Evolutionary conservation across 768 basidiomycete species (phyloP).

Genomic region (Psilocybe azurescens): DNA sequence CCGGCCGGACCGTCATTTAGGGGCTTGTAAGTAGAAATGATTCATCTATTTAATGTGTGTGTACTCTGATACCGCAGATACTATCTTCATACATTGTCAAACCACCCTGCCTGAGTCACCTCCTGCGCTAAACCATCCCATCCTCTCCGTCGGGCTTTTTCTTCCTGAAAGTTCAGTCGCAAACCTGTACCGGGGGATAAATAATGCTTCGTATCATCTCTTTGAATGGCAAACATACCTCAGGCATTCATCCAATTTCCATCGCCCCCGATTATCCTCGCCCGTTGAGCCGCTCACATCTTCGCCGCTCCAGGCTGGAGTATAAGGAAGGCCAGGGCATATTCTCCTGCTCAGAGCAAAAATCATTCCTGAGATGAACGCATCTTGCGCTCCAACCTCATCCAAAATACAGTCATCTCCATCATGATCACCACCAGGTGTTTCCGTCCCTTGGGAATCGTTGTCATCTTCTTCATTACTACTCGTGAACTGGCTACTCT

Average conservation of each 20-base stretch:
- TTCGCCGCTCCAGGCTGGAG: constrained; percentile 54
- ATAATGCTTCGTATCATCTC: background rate
- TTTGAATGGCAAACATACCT: constrained; percentile 45
- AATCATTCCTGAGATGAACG: constrained; percentile 89
- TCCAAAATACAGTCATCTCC: constrained; percentile 56
- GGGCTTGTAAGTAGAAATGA: background rate
- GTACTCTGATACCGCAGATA: too few species aligned
- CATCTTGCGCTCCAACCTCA: constrained; percentile 81
- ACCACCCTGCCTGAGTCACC: constrained; percentile 80
- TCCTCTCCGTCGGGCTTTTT: constrained; percentile 63
- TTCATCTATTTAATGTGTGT: too few species aligned
- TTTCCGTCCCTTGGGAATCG: constrained; percentile 66
- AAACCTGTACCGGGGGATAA: constrained; percentile 54
- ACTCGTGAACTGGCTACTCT: constrained; percentile 35
- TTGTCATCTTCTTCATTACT: constrained; percentile 50
- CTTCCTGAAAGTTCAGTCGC: constrained; percentile 84
- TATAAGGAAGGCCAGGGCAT: constrained; percentile 79
- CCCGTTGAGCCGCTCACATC: constrained; percentile 29
- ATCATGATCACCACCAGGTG: constrained; percentile 42
- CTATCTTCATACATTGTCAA: constrained; percentile 40
- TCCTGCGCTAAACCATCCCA: constrained; percentile 78
- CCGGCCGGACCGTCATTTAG: constrained; percentile 3
- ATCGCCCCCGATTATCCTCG: constrained; percentile 57
- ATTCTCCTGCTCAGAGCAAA: constrained; percentile 76
- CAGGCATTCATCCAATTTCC: constrained; percentile 85